These are phyloP conservation scores for Cercospora zeina DNA, from an alignment of 2,329 filamentous ascomycete species.

Conservation along the genomic window DNA sequence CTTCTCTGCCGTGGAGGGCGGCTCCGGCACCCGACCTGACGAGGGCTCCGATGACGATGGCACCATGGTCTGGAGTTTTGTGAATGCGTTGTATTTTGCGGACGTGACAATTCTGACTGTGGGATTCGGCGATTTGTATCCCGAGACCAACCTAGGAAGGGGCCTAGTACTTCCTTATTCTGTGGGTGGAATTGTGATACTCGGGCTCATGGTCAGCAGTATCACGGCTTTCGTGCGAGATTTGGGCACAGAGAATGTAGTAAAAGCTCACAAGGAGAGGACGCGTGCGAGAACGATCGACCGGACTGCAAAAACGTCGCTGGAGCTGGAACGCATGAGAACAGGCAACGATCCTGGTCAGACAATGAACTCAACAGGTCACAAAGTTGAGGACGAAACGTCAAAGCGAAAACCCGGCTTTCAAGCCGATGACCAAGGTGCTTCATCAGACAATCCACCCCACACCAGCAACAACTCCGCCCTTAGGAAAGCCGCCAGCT, in stretches of 20 bases:
- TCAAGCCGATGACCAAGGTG: slow-evolving; percentile 14
- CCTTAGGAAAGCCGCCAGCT: slow-evolving; percentile 28
- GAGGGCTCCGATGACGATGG: not conserved
- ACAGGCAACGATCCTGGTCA: slow-evolving; percentile 9
- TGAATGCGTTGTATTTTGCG: slow-evolving; percentile 68
- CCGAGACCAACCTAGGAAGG: slow-evolving; percentile 58
- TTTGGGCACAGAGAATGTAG: slow-evolving; percentile 62
- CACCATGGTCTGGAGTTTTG: slow-evolving; percentile 61
- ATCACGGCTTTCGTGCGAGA: slow-evolving; percentile 68
- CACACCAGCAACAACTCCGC: slow-evolving; percentile 17
- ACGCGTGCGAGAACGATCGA: slow-evolving; percentile 57
- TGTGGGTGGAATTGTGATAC: slow-evolving; percentile 76
- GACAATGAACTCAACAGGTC: slow-evolving; percentile 22
- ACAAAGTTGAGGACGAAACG: slow-evolving; percentile 18
- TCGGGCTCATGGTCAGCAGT: slow-evolving; percentile 79
- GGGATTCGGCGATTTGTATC: slow-evolving; percentile 64
- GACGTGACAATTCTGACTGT: slow-evolving; percentile 66
- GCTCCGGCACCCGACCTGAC: slow-evolving; percentile 36
- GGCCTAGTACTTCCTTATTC: slow-evolving; percentile 81
- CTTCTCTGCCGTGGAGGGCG: slow-evolving; percentile 66
- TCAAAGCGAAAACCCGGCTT: slow-evolving; percentile 23
- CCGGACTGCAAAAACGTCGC: slow-evolving; percentile 55
- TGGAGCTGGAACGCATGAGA: slow-evolving; percentile 45
- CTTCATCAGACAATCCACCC: not conserved
- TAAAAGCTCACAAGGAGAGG: slow-evolving; percentile 59